Conservation (phyloP, 2,329 filamentous ascomycete genomes). For the Bipolaris oryzae region DNA sequence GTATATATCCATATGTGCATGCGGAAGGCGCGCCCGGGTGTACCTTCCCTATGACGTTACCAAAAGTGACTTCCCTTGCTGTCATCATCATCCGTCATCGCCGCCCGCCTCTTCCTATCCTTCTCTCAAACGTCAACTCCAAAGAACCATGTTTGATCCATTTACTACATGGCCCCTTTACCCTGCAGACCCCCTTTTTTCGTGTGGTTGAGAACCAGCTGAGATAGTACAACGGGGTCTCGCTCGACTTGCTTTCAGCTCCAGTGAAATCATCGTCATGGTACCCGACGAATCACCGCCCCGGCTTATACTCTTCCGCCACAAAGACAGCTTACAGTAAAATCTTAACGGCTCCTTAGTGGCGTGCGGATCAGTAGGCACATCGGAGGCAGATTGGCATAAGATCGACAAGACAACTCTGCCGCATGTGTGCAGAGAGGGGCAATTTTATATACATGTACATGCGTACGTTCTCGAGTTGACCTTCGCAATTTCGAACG, state of each 20-base stretch:
- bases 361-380: not conserved
- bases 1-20: not conserved
- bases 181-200: not conserved
- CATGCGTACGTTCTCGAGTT: not conserved
- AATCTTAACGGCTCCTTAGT: not conserved
- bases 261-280: not conserved
- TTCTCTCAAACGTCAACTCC: not conserved
- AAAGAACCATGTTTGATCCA: conserved; percentile 2
- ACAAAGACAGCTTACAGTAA: not conserved
- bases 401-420: not conserved
- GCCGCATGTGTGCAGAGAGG: conserved; percentile 4
- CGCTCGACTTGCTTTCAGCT: not conserved
- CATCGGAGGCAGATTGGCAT: not conserved
- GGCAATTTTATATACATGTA: conserved; percentile 4
- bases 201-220: not conserved
- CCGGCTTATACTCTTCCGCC: too few species aligned
- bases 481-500: not conserved
- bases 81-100: not conserved
- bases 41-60: not conserved
- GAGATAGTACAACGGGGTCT: not conserved
- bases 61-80: not conserved
- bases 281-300: not conserved
- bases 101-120: not conserved
- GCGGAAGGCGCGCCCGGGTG: conserved; percentile 2
- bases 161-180: not conserved